These are phyloP conservation scores for Peniophora sp. DNA, from an alignment of 1,284 basidiomycete genomes.

Conservation along the genomic window DNA sequence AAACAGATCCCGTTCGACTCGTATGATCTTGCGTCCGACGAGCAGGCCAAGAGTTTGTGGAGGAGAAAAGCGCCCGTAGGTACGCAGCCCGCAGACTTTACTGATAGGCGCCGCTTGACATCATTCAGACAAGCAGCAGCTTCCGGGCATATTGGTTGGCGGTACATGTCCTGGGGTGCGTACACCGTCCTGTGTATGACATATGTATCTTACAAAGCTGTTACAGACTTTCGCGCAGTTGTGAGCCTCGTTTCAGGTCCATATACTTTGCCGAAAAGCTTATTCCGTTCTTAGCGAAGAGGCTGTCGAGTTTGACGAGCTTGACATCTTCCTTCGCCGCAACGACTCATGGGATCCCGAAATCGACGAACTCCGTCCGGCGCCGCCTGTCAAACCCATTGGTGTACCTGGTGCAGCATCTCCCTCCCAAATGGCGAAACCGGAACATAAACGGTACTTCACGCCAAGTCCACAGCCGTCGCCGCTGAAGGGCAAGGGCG, in stretches of 20 bases:
- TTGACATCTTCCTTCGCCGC: constrained; percentile 62
- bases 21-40: constrained; percentile 77
- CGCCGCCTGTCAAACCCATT: constrained; percentile 45
- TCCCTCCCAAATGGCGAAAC: constrained; percentile 67
- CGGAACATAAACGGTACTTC: constrained; percentile 53
- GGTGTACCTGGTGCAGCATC: constrained; percentile 71
- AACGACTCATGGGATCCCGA: constrained; percentile 59
- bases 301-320: constrained; percentile 68
- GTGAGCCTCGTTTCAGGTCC: constrained; percentile 24
- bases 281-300: constrained; percentile 48
- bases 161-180: constrained; percentile 52
- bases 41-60: constrained; percentile 73
- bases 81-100: constrained; percentile 20
- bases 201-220: background rate
- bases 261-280: constrained; percentile 8
- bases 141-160: constrained; percentile 74
- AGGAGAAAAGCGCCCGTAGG: constrained; percentile 66
- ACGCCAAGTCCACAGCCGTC: constrained; percentile 43
- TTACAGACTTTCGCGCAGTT: constrained; percentile 49
- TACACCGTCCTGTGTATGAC: constrained; percentile 6
- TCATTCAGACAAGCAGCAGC: constrained; percentile 60
- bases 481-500: constrained; percentile 23
- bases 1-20: constrained; percentile 76
- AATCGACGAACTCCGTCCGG: constrained; percentile 46
- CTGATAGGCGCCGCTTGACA: no score